Conservation (phyloP, 2,329 filamentous ascomycete genomes). For the Tympanopsis confertula region DNA sequence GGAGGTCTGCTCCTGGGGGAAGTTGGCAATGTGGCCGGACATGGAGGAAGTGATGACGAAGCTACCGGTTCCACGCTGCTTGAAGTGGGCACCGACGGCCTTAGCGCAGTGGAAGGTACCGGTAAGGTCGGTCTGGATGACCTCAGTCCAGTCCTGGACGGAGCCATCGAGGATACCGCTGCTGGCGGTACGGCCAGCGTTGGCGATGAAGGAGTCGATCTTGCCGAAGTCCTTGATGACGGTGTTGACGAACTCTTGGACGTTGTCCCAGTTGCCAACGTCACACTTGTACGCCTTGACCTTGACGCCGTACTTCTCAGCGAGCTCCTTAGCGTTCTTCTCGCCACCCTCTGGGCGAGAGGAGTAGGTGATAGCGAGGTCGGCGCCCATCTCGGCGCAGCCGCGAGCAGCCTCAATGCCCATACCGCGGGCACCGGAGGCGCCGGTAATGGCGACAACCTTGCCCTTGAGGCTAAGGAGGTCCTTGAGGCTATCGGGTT, state of each 20-base stretch:
- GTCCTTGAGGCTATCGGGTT: conserved; percentile 31
- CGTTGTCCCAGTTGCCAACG: conserved; percentile 39
- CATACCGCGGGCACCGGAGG: conserved; percentile 45
- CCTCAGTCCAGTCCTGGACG: conserved; percentile 36
- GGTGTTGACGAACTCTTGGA: conserved; percentile 39
- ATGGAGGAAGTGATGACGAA: background rate
- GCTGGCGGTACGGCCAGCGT: conserved; percentile 51
- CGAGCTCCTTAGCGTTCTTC: conserved; percentile 48
- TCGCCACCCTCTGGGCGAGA: conserved; percentile 34
- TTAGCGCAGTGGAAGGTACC: conserved; percentile 52
- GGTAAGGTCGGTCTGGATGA: conserved; percentile 51
- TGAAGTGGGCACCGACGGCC: conserved; percentile 53
- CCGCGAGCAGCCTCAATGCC: conserved; percentile 29
- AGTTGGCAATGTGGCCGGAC: conserved; percentile 1
- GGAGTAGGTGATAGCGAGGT: background rate
- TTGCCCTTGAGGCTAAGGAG: conserved; percentile 15
- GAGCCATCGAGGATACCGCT: conserved; percentile 46
- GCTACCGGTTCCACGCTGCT: conserved; percentile 36
- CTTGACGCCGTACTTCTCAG: conserved; percentile 46
- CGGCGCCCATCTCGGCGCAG: background rate
- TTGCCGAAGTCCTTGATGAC: conserved; percentile 43
- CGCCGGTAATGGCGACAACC: conserved; percentile 47
- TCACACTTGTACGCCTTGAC: conserved; percentile 53
- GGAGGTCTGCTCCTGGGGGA: background rate
- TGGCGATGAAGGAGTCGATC: conserved; percentile 52